These are phyloP conservation scores for Monosporascus sp. DNA, from an alignment of 2,329 filamentous ascomycete species.

Conservation along the genomic window DNA sequence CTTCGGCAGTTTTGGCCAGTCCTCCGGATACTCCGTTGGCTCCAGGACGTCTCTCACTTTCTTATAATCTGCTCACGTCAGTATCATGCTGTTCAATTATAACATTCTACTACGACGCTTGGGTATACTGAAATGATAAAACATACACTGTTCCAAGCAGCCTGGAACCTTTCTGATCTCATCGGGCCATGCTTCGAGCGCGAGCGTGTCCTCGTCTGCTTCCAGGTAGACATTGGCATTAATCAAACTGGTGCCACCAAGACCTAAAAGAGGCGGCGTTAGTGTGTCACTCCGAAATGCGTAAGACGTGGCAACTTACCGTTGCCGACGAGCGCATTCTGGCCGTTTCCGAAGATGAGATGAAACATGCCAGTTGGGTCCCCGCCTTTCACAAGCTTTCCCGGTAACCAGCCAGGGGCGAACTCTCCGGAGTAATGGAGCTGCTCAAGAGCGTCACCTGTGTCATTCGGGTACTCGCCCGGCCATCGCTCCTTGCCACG, in stretches of 20 bases:
- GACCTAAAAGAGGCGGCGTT: slow-evolving; percentile 32
- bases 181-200: slow-evolving; percentile 51
- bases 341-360: slow-evolving; percentile 56
- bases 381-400: slow-evolving; percentile 39
- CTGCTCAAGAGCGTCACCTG: slow-evolving; percentile 42
- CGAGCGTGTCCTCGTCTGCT: slow-evolving; percentile 49
- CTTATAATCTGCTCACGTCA: slow-evolving; percentile 44
- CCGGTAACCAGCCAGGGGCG: slow-evolving; percentile 35
- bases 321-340: slow-evolving; percentile 57
- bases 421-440: slow-evolving; percentile 53
- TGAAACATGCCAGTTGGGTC: slow-evolving; percentile 60
- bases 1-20: slow-evolving; percentile 55
- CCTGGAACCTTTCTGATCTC: slow-evolving; percentile 44
- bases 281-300: neutral
- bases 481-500: slow-evolving; percentile 61
- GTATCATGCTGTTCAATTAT: neutral
- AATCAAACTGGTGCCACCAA: slow-evolving; percentile 61
- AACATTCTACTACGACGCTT: neutral
- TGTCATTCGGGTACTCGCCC: slow-evolving; percentile 54
- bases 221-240: slow-evolving; percentile 64
- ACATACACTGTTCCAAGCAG: slow-evolving; percentile 45
- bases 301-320: slow-evolving; percentile 31
- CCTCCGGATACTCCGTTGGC: slow-evolving; percentile 51
- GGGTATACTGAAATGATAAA: neutral
- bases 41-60: slow-evolving; percentile 52